Base-by-base conservation (phyloP, 176 grass and related monocot genomes). In the Dendrocalamus sinicus region DNA sequence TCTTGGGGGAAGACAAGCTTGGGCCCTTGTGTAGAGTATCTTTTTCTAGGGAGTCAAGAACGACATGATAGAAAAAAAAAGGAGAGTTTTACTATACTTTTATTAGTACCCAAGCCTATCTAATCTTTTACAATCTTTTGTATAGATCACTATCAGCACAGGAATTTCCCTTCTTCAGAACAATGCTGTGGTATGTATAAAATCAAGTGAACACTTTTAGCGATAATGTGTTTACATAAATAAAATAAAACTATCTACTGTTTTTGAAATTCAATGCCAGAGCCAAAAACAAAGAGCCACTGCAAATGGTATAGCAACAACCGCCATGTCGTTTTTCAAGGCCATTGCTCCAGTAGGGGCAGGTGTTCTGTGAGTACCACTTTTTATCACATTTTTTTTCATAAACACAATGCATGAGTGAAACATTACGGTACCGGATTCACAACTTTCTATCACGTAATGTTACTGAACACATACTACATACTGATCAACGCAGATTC, bases 241-340 rank as follows among this genome's bases (percentile, higher is more conserved):
- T 14, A 2, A 53, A 68, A 71, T 17, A 50, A 20, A 72, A 58
- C 2, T n/a, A 37, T 75, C 0, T 37, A 69, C 20, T 41, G 26
- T 44, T 61, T 28, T 60, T 77, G 7, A 24, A 90, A 89, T 45
- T 65, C 2, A 62, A 57, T 74, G 22, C 32, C 89, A 97, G 92
- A 26, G 57, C 64, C 95, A 97, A 87, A 78, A 93, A 12, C 92
- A 97, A 79, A 91, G 95, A 90, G 91, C 91, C 70, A 86, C 86
- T 3, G 92, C 92, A 73, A 97, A 97, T 84, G 89, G 92, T 28
- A 72, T 91, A 62, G 37, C 92, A 0, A 84, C 91, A 76, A 93
- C 87, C 12, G 87, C 37, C 39, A 88, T 95, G 87, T 95, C 95
- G 15, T 58, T 97, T 73, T 94, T 91, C 79, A 97, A 94, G 74